These are phyloP conservation scores for Aspergillus arachidicola DNA, from an alignment of 2,329 filamentous ascomycete species.

Conservation along the genomic window DNA sequence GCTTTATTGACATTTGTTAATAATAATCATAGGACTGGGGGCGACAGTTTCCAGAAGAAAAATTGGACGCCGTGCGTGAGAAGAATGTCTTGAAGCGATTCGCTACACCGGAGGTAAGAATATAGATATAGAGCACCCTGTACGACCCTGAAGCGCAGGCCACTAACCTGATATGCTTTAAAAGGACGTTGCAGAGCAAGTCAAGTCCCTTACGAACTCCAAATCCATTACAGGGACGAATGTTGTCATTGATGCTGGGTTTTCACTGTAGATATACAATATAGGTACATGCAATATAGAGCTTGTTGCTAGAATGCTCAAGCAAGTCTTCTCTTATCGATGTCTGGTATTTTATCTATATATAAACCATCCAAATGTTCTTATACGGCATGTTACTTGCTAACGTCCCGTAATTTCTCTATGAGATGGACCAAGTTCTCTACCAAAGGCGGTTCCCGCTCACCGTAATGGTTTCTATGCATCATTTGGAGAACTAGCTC, in stretches of 20 bases:
- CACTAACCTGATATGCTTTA: neutral
- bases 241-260: neutral
- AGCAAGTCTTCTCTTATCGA: no score
- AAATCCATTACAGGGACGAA: neutral
- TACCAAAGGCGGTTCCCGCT: neutral
- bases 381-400: neutral
- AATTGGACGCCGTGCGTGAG: neutral
- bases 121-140: neutral
- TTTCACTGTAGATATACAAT: neutral
- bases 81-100: neutral
- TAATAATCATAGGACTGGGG: neutral
- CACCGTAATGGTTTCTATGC: constrained; percentile 31
- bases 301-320: no score
- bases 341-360: no score
- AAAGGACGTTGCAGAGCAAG: neutral
- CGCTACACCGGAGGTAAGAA: neutral
- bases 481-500: constrained; percentile 14
- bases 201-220: neutral
- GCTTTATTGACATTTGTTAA: neutral
- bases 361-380: no score
- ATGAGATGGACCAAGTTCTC: neutral
- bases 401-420: neutral
- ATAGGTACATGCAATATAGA: no score
- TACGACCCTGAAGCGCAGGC: neutral
- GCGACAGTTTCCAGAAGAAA: neutral